Conservation (phyloP, 306 rosid genomes). For the Canavalia gladiata region DNA sequence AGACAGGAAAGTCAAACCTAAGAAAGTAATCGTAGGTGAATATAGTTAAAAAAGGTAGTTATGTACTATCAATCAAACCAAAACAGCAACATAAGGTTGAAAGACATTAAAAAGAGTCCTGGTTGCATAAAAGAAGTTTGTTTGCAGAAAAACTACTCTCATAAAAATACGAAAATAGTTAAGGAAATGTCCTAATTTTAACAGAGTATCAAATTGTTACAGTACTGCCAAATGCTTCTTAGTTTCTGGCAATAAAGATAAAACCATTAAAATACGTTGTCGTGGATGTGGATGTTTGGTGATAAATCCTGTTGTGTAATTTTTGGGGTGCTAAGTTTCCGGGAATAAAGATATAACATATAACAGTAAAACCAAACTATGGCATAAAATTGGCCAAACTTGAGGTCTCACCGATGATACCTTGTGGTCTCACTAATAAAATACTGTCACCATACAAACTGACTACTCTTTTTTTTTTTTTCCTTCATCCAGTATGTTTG, state of each 20-base stretch:
- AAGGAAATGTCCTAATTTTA: background rate
- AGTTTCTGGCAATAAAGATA: background rate
- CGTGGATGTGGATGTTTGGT: background rate
- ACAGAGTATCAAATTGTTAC: background rate
- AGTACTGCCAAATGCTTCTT: background rate
- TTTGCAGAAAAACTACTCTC: background rate
- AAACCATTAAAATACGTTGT: background rate
- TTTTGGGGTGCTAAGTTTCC: background rate
- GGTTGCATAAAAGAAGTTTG: background rate
- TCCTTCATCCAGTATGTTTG: background rate
- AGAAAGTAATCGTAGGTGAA: constrained; percentile 1
- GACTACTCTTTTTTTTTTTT: background rate
- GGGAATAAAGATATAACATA: background rate
- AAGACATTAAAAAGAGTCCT: background rate
- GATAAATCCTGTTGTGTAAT: background rate
- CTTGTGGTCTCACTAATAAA: background rate
- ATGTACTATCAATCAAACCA: background rate
- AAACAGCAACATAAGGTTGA: constrained; percentile 5
- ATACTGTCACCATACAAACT: background rate
- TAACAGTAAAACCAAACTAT: background rate
- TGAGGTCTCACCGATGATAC: background rate
- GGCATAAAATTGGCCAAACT: background rate
- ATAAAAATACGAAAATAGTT: background rate
- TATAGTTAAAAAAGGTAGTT: background rate
- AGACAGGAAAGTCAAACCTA: background rate